Evolutionary conservation across 768 basidiomycete genomes (phyloP).

Genomic region (Trametes elegans): DNA sequence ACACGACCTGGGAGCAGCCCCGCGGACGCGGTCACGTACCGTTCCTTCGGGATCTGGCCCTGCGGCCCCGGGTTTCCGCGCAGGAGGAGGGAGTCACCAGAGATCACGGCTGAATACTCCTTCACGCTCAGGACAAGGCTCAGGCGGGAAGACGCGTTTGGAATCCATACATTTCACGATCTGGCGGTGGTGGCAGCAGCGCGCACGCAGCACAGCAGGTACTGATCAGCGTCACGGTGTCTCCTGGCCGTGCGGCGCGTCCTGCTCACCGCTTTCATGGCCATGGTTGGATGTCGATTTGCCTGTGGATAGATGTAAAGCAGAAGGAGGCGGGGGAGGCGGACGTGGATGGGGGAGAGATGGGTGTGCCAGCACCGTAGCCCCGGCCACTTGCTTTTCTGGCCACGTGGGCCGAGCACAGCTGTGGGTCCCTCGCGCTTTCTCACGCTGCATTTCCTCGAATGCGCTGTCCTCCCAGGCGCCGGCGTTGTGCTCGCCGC

Average conservation of each 20-base stretch:
- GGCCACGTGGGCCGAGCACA: conserved; percentile 12
- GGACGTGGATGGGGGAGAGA: conserved; percentile 2
- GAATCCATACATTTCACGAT: conserved; percentile 37
- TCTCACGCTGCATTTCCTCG: conserved; percentile 21
- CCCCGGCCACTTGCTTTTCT: conserved; percentile 5
- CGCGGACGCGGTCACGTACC: conserved; percentile 49
- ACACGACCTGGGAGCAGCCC: neutral
- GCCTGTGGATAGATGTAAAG: conserved; percentile 6
- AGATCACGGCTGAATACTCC: conserved; percentile 69
- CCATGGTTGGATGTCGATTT: conserved; percentile 41
- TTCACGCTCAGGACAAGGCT: conserved; percentile 26
- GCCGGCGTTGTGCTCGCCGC: conserved; percentile 1
- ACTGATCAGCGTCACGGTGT: neutral
- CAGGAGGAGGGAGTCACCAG: conserved; percentile 86
- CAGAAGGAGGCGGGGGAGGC: neutral
- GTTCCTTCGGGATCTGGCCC: conserved; percentile 88
- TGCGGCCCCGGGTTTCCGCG: conserved; percentile 74
- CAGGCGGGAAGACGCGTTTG: conserved; percentile 6
- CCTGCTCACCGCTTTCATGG: conserved; percentile 69
- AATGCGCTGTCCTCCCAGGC: neutral
- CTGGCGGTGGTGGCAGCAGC: conserved; percentile 23
- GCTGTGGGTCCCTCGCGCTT: conserved; percentile 11
- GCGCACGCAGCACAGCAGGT: neutral
- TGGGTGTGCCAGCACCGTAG: conserved; percentile 12
- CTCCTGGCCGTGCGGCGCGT: neutral